Evolutionary conservation across 2,329 filamentous ascomycete species (phyloP), one percentile per base, ranked within the genome.

Genomic region (Microcyclospora tardicrescens): DNA sequence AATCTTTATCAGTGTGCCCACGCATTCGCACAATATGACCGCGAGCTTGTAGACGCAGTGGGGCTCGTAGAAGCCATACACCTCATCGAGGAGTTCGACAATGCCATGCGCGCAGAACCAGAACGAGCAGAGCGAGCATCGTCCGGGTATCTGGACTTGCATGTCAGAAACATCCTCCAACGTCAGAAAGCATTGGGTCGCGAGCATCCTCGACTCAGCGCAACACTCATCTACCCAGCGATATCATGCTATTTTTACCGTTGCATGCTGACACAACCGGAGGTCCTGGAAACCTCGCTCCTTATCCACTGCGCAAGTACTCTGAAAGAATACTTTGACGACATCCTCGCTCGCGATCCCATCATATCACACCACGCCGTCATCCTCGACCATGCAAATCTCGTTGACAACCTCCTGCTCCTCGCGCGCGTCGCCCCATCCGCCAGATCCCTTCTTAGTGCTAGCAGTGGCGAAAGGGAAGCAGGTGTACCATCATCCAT

Each of bases 301-400:
- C 39, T 55, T 16, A 51, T 54, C 8, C 49, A 53, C 35, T 45
- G 41, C 15, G 50, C 51, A 4, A 47, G 48, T 36, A 37, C 41
- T 12, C 43, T 53, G 36, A 54, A 54, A 38, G 50, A 53, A 10
- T 55, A 52, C 37, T 30, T 52, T 12, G 53, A 54, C 34, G 47
- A 49, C n/a, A 13, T 54, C 12, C 40, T 53, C 24, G 37, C 42
- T 19, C 40, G 47, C 15, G 45, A 50, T 6, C 38, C 49, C 12
- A 33, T 41, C 5, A 43, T 42, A 1, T 35, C 54, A n/a, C 47
- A 53, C 35, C 48, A 46, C 27, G 34, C 50, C 11, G 40, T 45
- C 1, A 48, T 51, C 13, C 33, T 50, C 4, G 51, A 54, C 24
- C 54, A 51, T 49, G 43, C 49, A n/a, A 40, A 44, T 24, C 36